A percentile compares a stretch with the other conserved stretches of the same genome.
phyloP scores from a whole-genome alignment of 345 rosid species.

The Hypericum perforatum region DNA sequence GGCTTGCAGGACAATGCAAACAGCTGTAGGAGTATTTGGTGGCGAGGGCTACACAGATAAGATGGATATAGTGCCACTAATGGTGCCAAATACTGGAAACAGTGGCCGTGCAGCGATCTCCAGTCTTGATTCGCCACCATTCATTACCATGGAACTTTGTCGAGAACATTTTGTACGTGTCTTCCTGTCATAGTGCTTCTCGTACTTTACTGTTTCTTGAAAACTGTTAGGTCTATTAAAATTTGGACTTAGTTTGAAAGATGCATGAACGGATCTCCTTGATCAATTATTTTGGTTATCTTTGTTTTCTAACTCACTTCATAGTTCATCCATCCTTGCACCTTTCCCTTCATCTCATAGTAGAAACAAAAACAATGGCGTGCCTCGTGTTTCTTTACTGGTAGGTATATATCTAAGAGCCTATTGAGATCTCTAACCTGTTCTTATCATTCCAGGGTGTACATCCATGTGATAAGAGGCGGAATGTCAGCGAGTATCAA shows the following conservation, averaged over 20 bases:
- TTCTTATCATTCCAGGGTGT: constrained; percentile 51
- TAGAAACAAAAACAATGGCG: not conserved
- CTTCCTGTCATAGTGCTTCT: not conserved
- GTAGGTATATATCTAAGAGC: not conserved
- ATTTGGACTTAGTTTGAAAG: too few species aligned
- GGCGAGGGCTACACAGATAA: constrained; percentile 63
- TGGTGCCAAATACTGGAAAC: constrained; percentile 88
- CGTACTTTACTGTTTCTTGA: too few species aligned
- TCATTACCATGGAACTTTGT: constrained; percentile 76
- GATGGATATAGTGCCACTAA: constrained; percentile 59
- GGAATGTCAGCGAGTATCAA: constrained; percentile 62
- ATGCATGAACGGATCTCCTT: too few species aligned
- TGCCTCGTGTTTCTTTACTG: not conserved
- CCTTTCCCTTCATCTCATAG: not conserved
- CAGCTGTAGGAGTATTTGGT: constrained; percentile 96
- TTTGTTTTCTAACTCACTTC: not conserved
- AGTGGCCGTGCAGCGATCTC: constrained; percentile 72
- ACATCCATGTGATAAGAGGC: constrained; percentile 82
- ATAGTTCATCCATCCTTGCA: not conserved
- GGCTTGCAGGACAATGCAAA: constrained; percentile 72
- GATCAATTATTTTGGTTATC: too few species aligned
- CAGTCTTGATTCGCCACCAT: constrained; percentile 66
- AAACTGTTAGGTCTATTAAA: too few species aligned
- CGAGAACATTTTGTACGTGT: constrained; percentile 84
- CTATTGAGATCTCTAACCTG: not conserved